Conservation (phyloP, 2,329 filamentous ascomycete species). For the Macrophomina phaseolina region DNA sequence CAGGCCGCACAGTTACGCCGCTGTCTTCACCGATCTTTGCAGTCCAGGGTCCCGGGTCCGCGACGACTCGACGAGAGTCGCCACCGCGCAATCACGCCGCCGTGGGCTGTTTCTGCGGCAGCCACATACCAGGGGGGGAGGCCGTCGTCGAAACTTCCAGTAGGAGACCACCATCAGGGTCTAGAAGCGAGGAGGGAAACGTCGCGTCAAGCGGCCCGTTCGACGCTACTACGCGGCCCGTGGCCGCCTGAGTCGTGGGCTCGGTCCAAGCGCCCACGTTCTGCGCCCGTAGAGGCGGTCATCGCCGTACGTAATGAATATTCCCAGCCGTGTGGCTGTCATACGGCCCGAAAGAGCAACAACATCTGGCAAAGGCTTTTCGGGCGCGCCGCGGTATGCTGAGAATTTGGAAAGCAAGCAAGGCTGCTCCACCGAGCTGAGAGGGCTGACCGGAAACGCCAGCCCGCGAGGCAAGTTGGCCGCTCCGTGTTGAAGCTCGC, state of each 20-base stretch:
- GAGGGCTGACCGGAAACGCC: background rate
- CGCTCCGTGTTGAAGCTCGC: background rate
- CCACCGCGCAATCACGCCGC: conserved; percentile 18
- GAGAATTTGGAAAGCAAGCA: background rate
- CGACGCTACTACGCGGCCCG: conserved; percentile 20
- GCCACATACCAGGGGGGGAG: conserved; percentile 3
- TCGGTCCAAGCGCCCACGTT: background rate
- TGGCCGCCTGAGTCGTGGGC: conserved; percentile 11
- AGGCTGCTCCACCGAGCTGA: background rate
- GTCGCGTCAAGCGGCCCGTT: conserved; percentile 14
- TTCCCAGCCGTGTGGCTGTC: conserved; percentile 1
- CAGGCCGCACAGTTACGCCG: background rate
- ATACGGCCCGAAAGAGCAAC: background rate
- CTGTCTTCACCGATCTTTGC: conserved; percentile 7
- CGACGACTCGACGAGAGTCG: conserved; percentile 4
- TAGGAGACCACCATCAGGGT: conserved; percentile 3
- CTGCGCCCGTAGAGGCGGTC: background rate
- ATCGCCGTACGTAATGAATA: conserved; percentile 10
- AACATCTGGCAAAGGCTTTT: background rate
- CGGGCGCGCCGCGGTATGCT: background rate
- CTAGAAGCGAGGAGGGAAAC: conserved; percentile 9
- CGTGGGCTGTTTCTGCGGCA: conserved; percentile 18
- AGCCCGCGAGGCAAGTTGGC: background rate
- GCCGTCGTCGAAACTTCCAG: conserved; percentile 6
- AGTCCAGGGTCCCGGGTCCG: background rate